Base-by-base conservation (phyloP, 179 eudicot species). In the Beta corolliflora region DNA sequence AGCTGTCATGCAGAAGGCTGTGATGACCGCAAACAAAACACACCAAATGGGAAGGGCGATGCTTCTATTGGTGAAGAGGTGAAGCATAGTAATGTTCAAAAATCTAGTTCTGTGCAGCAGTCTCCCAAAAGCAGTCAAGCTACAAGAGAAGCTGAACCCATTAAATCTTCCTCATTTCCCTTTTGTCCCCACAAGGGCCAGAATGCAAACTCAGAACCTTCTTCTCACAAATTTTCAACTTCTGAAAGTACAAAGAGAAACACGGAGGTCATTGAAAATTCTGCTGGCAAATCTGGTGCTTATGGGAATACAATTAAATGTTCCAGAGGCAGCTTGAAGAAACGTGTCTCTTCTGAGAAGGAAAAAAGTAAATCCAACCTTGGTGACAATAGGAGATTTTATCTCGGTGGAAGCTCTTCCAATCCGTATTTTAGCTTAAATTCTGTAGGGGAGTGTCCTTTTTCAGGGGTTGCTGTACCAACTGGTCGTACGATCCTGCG, bases 381-480 rank as follows among this genome's bases (percentile, higher is more conserved):
- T 25, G 79, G 60, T 53, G 66, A 60, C 77, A 78, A 77, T 36
- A 54, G 73, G 48, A 46, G 44, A 2, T 55, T 46, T 45, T 70
- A 52, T 1, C n/a, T 45, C 14, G 70, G 76, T 31, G 81, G 60
- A 50, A 73, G 31, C 55, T 77, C 77, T 68, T 21, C 71, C 4
- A 75, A 21, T 7, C 45, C 85, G n/a, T 36, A 12, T 11, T 31
- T 75, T 53, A 65, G 14, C 23, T 56, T 72, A 4, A 45, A 54
- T 72, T 63, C 55, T 44, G 15, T 76, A 19, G 77, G 67, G 41
- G 83, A 80, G 63, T 87, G 87, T 81, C 91, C 94, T 52, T 86
- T 88, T 83, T 36, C 88, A 23, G 86, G 88, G 64, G 9, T 59
- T 19, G n/a, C 1, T 16, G 11, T 60, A 8, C 65, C 61, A 58